Evolutionary conservation across 257 asterid species (phyloP).

Genomic region (Salvia splendens): DNA sequence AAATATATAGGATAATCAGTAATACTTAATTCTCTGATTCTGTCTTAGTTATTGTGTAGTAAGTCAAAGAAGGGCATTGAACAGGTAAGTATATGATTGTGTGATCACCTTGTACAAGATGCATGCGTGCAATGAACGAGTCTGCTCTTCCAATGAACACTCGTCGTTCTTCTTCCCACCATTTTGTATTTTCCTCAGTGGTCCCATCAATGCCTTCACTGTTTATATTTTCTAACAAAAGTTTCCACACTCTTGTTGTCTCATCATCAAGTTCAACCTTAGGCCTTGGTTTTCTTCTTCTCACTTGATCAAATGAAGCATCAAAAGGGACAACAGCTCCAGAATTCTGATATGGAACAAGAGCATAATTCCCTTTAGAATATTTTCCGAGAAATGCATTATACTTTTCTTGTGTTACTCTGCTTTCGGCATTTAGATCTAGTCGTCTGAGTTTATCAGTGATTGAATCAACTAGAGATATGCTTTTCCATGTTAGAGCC

Average conservation of each 20-base stretch:
- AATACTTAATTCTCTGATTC: background rate
- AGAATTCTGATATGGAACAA: conserved; percentile 67
- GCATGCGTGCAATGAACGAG: conserved; percentile 78
- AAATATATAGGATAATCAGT: background rate
- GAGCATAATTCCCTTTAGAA: conserved; percentile 50
- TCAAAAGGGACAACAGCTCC: conserved; percentile 70
- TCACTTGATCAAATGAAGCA: conserved; percentile 42
- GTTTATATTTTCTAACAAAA: conserved; percentile 56
- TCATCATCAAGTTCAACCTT: conserved; percentile 76
- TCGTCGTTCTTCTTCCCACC: conserved; percentile 72
- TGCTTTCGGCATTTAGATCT: conserved; percentile 49
- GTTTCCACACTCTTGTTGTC: conserved; percentile 65
- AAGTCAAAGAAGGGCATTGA: conserved; percentile 9
- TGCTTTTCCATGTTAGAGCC: conserved; percentile 54
- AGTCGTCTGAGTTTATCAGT: conserved; percentile 55
- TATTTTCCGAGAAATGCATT: conserved; percentile 40
- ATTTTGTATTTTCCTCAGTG: conserved; percentile 53
- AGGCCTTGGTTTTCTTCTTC: conserved; percentile 64
- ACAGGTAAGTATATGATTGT: conserved; percentile 19
- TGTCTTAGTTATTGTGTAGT: conserved; percentile 4
- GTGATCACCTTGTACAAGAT: conserved; percentile 68
- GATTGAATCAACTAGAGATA: conserved; percentile 49
- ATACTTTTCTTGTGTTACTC: conserved; percentile 32
- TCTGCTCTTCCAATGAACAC: conserved; percentile 62
- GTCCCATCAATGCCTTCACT: conserved; percentile 60